Evolutionary conservation across 352 stramenopile species (phyloP).

Genomic region (Peronospora tabacina): DNA sequence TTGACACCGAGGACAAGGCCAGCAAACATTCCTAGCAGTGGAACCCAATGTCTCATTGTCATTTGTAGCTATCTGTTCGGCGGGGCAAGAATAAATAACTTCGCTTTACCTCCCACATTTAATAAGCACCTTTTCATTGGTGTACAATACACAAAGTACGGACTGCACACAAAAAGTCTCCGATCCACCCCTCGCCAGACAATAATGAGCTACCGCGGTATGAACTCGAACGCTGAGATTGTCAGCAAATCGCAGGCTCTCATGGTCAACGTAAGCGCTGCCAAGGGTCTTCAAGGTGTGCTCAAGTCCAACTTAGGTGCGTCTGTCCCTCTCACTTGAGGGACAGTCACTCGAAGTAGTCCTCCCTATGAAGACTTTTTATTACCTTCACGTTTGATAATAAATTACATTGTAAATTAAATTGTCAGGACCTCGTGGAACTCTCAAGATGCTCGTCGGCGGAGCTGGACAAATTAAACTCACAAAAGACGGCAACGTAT

Average conservation of each 20-base stretch:
- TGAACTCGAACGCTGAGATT: constrained; percentile 96
- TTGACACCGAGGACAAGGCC: constrained; percentile 1
- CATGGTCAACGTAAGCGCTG: constrained; percentile 96
- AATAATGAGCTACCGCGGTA: constrained; percentile 65
- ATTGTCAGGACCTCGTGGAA: constrained; percentile 90
- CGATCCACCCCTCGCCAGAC: constrained; percentile 23
- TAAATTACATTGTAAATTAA: too few species aligned
- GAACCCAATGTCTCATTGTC: constrained; percentile 15
- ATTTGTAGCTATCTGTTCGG: background rate
- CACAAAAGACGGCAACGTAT: constrained; percentile 98
- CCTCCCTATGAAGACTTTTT: constrained; percentile 1
- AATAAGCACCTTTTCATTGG: background rate
- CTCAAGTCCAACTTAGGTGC: constrained; percentile 89
- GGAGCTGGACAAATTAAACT: constrained; percentile 99
- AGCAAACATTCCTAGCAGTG: constrained; percentile 2
- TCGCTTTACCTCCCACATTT: too few species aligned
- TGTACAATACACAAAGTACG: constrained; percentile 2
- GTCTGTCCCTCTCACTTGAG: constrained; percentile 8
- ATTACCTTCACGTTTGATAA: background rate
- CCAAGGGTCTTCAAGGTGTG: constrained; percentile 94
- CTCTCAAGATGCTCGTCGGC: constrained; percentile 99
- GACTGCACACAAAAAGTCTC: constrained; percentile 3
- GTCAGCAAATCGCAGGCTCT: constrained; percentile 93
- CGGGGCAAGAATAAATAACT: too few species aligned
- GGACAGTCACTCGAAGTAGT: background rate